Percentiles rank a stretch among this genome's conserved stretches.
Conservation (phyloP, 495 filamentous ascomycete genomes). For the Daldinia grandis region DNA sequence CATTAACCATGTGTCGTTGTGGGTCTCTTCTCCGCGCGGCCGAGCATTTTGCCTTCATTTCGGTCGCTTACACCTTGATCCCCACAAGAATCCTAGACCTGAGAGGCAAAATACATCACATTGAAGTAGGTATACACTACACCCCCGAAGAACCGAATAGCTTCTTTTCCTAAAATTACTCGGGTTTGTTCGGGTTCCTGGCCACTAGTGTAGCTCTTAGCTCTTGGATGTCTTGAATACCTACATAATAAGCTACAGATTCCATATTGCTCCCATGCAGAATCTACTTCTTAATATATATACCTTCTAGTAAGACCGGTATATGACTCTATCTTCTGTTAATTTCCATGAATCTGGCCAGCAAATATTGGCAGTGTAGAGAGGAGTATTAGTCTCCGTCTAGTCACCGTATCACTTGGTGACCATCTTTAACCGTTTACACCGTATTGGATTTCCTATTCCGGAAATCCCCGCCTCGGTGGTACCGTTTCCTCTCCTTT, state of each 20-base stretch:
- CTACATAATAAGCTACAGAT: not conserved
- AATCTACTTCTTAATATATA: not conserved
- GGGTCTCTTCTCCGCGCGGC: not conserved
- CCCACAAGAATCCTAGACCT: not conserved
- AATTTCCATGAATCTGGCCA: no score
- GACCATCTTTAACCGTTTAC: not conserved
- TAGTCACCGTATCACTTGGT: conserved; percentile 2
- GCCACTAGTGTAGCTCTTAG: not conserved
- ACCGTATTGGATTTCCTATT: conserved; percentile 36
- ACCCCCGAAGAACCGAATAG: not conserved
- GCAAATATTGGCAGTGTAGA: no score
- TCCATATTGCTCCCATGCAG: not conserved
- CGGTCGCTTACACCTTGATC: not conserved
- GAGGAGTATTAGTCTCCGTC: conserved; percentile 5
- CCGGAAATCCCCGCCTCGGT: conserved; percentile 25
- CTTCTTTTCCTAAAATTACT: not conserved
- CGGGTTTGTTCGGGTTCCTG: not conserved
- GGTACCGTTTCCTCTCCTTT: conserved; percentile 18
- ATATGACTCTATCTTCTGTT: no score
- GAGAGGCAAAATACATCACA: conserved; percentile 15
- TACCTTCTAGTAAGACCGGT: not conserved
- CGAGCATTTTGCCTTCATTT: not conserved
- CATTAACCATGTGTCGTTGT: not conserved
- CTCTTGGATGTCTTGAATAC: not conserved
- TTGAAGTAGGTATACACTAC: not conserved